These are phyloP conservation scores for Aspergillus affinis DNA, from an alignment of 495 filamentous ascomycete genomes.

Conservation along the genomic window DNA sequence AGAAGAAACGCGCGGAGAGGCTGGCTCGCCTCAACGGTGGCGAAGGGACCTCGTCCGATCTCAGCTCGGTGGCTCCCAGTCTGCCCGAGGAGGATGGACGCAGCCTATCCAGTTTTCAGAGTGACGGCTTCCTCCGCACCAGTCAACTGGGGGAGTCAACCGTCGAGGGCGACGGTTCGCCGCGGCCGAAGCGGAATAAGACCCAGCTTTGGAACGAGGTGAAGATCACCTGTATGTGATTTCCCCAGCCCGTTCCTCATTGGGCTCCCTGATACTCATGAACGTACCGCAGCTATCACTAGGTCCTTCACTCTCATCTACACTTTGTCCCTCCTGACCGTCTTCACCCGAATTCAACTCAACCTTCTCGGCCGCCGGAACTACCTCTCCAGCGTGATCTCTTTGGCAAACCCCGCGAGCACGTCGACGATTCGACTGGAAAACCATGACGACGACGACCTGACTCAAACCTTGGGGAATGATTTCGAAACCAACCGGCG, in stretches of 20 bases:
- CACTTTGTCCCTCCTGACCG: constrained; percentile 79
- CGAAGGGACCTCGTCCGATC: constrained; percentile 56
- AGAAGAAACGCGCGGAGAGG: constrained; percentile 84
- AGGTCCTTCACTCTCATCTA: constrained; percentile 89
- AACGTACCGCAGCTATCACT: constrained; percentile 68
- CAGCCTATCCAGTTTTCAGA: constrained; percentile 73
- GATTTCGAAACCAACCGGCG: constrained; percentile 93
- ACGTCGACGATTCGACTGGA: constrained; percentile 77
- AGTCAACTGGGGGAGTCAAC: constrained; percentile 65
- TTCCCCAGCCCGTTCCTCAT: not conserved
- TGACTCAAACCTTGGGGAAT: constrained; percentile 76
- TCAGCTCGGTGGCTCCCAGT: constrained; percentile 72
- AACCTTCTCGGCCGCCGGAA: constrained; percentile 94
- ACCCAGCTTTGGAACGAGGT: constrained; percentile 95
- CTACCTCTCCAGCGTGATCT: constrained; percentile 92
- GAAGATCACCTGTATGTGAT: constrained; percentile 81
- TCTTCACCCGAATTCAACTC: constrained; percentile 93
- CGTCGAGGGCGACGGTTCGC: constrained; percentile 32
- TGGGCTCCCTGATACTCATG: constrained; percentile 1
- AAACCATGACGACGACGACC: constrained; percentile 80
- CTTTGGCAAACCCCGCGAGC: constrained; percentile 66
- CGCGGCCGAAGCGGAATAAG: constrained; percentile 73
- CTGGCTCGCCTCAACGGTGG: constrained; percentile 56
- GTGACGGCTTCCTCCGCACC: constrained; percentile 75
- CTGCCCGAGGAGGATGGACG: constrained; percentile 79